These are phyloP conservation scores for Ambispora gerdemannii DNA, from an alignment of 192 early-diverging fungal species.

Conservation along the genomic window DNA sequence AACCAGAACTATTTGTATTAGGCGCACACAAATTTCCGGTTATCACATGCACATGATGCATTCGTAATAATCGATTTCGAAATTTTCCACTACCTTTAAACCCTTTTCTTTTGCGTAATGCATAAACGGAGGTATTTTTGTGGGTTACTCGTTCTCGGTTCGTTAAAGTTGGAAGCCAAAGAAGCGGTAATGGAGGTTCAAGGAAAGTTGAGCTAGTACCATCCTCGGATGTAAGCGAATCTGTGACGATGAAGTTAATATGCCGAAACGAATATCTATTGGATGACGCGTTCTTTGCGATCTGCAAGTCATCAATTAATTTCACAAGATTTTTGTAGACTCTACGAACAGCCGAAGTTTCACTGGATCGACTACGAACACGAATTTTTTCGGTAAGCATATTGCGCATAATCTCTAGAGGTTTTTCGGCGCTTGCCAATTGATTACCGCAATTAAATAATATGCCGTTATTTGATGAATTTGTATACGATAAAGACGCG, in stretches of 20 bases:
- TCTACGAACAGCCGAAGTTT: not conserved
- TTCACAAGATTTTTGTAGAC: conserved; percentile 17
- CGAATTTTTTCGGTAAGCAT: not conserved
- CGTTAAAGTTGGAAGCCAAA: conserved; percentile 21
- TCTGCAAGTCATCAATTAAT: conserved; percentile 18
- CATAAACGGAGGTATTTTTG: conserved; percentile 10
- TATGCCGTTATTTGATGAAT: not conserved
- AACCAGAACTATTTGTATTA: not conserved
- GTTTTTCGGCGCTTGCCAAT: not conserved
- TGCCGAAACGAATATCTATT: not conserved
- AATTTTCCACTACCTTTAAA: not conserved
- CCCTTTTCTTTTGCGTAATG: conserved; percentile 4
- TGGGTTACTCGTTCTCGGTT: conserved; percentile 3
- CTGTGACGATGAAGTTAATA: not conserved
- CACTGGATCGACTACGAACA: no score
- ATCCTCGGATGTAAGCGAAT: conserved; percentile 1
- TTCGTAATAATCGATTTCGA: conserved; percentile 12
- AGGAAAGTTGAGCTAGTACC: not conserved
- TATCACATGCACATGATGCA: not conserved
- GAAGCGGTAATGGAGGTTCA: not conserved
- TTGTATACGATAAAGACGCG: no score
- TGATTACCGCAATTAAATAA: not conserved
- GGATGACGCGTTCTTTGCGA: not conserved
- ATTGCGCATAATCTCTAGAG: not conserved
- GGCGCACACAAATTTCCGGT: not conserved